Percentiles rank a stretch among this genome's conserved stretches.
phyloP scores from a whole-genome alignment of 2,329 filamentous ascomycete species.

The Alternaria novae-zelandiae region DNA sequence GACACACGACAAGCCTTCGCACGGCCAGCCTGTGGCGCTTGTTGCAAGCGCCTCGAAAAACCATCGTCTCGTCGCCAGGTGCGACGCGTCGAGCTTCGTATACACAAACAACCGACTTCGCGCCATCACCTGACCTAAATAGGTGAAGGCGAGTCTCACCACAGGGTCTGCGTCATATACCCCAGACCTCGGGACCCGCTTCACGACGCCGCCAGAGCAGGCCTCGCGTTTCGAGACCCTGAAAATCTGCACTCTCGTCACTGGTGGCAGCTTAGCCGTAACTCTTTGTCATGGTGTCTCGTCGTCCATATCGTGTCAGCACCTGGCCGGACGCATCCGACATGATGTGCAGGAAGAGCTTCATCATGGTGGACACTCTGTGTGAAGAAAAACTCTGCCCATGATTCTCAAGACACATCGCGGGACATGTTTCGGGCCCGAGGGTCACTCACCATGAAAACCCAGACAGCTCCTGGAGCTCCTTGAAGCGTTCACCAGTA shows the following conservation, averaged over 20 bases:
- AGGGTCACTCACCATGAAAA: constrained; percentile 13
- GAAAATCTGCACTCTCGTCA: constrained; percentile 25
- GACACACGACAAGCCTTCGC: constrained; percentile 6
- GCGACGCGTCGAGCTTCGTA: constrained; percentile 37
- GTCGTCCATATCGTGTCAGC: constrained; percentile 3
- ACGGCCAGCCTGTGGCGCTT: constrained; percentile 38
- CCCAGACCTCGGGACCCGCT: constrained; percentile 27
- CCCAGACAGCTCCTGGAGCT: neutral
- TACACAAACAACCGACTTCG: constrained; percentile 44
- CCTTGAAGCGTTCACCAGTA: constrained; percentile 3
- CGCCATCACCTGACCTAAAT: constrained; percentile 43
- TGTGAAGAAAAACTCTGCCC: constrained; percentile 7
- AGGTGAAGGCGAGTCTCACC: constrained; percentile 7
- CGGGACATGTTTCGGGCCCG: constrained; percentile 2
- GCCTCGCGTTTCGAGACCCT: constrained; percentile 40
- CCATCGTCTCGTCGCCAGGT: constrained; percentile 38
- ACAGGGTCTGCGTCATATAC: constrained; percentile 16
- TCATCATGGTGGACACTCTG: constrained; percentile 3
- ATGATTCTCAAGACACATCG: neutral
- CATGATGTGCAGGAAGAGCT: constrained; percentile 5
- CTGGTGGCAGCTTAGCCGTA: constrained; percentile 26
- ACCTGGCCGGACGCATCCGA: constrained; percentile 24
- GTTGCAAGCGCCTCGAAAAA: constrained; percentile 25
- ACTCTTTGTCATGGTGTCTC: constrained; percentile 19
- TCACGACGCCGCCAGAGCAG: constrained; percentile 35